These are phyloP conservation scores for Sclerospora graminicola DNA, from an alignment of 352 stramenopile genomes.

Conservation along the genomic window DNA sequence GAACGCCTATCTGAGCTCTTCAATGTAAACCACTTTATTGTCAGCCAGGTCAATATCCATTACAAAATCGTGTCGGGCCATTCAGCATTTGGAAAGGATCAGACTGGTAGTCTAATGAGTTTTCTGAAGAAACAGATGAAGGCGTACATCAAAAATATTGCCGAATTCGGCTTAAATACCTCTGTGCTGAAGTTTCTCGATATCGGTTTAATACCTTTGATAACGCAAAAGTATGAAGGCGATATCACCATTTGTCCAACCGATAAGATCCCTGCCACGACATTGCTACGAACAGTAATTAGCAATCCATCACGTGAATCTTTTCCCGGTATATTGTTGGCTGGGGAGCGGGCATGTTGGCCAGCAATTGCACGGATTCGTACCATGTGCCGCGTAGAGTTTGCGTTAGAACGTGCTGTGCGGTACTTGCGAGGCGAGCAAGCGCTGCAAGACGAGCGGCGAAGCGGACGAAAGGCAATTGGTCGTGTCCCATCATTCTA, in stretches of 20 bases:
- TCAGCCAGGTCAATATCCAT: slow-evolving; percentile 90
- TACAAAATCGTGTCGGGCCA: slow-evolving; percentile 83
- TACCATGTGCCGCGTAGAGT: slow-evolving; percentile 94
- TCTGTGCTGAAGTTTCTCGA: slow-evolving; percentile 77
- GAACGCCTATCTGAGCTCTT: slow-evolving; percentile 93
- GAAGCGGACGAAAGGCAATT: slow-evolving; percentile 57
- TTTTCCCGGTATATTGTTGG: slow-evolving; percentile 64
- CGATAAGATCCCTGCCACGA: slow-evolving; percentile 79
- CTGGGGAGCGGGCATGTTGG: slow-evolving; percentile 89
- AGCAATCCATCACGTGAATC: slow-evolving; percentile 63
- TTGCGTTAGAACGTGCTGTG: slow-evolving; percentile 89
- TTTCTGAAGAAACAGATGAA: slow-evolving; percentile 95
- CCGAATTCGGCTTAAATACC: slow-evolving; percentile 78
- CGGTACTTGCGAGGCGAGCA: slow-evolving; percentile 73
- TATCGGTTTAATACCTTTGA: slow-evolving; percentile 66
- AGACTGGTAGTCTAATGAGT: slow-evolving; percentile 77
- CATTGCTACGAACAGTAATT: slow-evolving; percentile 70
- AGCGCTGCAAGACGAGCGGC: slow-evolving; percentile 67
- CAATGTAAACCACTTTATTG: slow-evolving; percentile 99
- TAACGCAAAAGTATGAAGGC: slow-evolving; percentile 94
- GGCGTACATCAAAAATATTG: slow-evolving; percentile 83
- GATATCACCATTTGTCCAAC: slow-evolving; percentile 96
- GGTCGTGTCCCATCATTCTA: slow-evolving; percentile 82
- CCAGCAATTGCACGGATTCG: slow-evolving; percentile 92
- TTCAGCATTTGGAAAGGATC: slow-evolving; percentile 55